phyloP scores from a whole-genome alignment of 805 yeast species.

The Zygotorulaspora sp. region DNA sequence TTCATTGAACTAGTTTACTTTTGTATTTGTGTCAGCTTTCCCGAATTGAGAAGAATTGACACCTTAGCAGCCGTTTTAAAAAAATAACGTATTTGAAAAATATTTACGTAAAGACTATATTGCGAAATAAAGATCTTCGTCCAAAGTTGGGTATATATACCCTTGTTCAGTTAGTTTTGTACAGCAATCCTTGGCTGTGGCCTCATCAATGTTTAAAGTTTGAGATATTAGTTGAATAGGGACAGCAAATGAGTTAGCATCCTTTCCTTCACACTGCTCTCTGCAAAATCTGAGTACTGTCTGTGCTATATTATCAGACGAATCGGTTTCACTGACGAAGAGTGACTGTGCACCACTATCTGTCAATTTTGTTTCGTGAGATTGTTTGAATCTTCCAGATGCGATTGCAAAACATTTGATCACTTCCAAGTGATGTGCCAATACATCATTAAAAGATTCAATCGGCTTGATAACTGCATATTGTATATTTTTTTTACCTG shows the following conservation, averaged over 20 bases:
- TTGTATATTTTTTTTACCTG: conserved; percentile 59
- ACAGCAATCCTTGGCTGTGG: conserved; percentile 48
- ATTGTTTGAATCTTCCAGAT: conserved; percentile 42
- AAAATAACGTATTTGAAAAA: conserved; percentile 1
- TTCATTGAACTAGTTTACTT: no score
- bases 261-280: conserved; percentile 41
- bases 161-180: conserved; percentile 61
- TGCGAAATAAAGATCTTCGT: conserved; percentile 52
- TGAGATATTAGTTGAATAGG: conserved; percentile 60
- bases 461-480: conserved; percentile 56
- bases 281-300: conserved; percentile 45
- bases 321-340: conserved; percentile 43
- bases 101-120: not conserved
- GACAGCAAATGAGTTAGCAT: conserved; percentile 67
- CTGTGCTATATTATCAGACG: conserved; percentile 37
- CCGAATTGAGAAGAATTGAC: conserved; percentile 2
- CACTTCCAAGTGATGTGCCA: conserved; percentile 64
- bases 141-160: conserved; percentile 62
- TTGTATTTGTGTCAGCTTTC: conserved; percentile 6
- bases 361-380: conserved; percentile 19
- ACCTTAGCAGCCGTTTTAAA: no score
- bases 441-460: conserved; percentile 60
- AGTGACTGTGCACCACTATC: conserved; percentile 32
- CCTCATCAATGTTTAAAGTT: conserved; percentile 46
- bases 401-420: conserved; percentile 53